Conservation (phyloP, 1,284 basidiomycete genomes). For the Heterobasidion annosum region DNA sequence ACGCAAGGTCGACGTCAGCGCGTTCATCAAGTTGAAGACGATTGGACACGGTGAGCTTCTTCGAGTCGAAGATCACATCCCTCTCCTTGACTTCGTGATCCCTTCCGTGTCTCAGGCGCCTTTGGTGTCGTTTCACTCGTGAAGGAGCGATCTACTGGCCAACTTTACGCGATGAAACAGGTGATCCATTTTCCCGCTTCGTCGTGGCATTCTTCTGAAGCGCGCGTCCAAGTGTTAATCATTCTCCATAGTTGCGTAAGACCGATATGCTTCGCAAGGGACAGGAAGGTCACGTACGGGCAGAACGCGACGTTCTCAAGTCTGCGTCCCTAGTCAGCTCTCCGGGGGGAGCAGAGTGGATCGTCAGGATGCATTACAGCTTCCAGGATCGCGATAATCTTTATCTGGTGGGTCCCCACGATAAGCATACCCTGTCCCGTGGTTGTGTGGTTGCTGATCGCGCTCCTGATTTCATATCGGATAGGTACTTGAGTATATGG, state of each 20-base stretch:
- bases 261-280: constrained; percentile 95
- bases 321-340: constrained; percentile 67
- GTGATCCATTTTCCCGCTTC: constrained; percentile 28
- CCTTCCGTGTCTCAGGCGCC: constrained; percentile 47
- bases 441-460: constrained; percentile 19
- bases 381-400: constrained; percentile 90
- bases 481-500: constrained; percentile 89
- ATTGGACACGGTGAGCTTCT: constrained; percentile 80
- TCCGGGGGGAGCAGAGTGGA: constrained; percentile 78
- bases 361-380: constrained; percentile 87
- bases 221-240: constrained; percentile 14
- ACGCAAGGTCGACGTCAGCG: constrained; percentile 74
- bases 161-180: constrained; percentile 96
- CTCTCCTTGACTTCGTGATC: neutral
- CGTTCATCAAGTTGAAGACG: constrained; percentile 87
- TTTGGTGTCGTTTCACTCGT: constrained; percentile 96
- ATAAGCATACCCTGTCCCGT: constrained; percentile 3
- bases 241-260: constrained; percentile 68
- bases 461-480: constrained; percentile 36
- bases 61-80: neutral
- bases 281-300: constrained; percentile 94
- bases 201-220: constrained; percentile 11
- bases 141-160: constrained; percentile 69
- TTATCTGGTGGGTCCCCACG: constrained; percentile 65
- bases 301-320: constrained; percentile 84